phyloP scores from a whole-genome alignment of 2,329 filamentous ascomycete species.

The Thielaviopsis euricoi region DNA sequence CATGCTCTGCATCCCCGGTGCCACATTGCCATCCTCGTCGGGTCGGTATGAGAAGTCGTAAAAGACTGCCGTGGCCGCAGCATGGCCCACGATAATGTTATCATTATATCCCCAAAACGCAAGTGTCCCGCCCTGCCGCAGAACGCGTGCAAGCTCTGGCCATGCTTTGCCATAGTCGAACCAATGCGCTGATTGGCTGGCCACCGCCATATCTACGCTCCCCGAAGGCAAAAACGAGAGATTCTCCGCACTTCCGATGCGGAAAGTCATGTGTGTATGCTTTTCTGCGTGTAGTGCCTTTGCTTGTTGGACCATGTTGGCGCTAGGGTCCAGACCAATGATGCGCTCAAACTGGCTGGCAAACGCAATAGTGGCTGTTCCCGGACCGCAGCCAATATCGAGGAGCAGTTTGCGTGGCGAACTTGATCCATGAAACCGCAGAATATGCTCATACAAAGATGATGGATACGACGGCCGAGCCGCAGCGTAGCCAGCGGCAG shows the following conservation, averaged over 20 bases:
- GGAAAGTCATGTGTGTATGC: conserved; percentile 23
- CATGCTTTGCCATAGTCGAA: conserved; percentile 42
- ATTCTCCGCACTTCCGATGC: conserved; percentile 35
- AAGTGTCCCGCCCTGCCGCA: conserved; percentile 39
- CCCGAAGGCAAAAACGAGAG: conserved; percentile 31
- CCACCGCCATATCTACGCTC: conserved; percentile 34
- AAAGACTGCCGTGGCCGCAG: conserved; percentile 34
- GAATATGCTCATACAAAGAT: conserved; percentile 34
- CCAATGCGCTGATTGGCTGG: conserved; percentile 48
- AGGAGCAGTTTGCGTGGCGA: conserved; percentile 20
- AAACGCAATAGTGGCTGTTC: conserved; percentile 37
- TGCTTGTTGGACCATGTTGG: conserved; percentile 39
- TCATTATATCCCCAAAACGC: conserved; percentile 53
- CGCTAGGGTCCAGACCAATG: conserved; percentile 39
- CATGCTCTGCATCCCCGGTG: conserved; percentile 30
- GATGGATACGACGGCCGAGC: conserved; percentile 43
- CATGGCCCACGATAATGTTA: conserved; percentile 38
- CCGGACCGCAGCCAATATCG: conserved; percentile 50
- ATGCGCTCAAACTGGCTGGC: conserved; percentile 33
- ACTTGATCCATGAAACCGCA: conserved; percentile 31
- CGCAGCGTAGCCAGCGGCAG: conserved; percentile 39
- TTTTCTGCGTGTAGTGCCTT: conserved; percentile 15
- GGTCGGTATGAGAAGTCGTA: conserved; percentile 34
- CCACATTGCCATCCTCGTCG: conserved; percentile 25
- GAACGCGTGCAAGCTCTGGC: conserved; percentile 35